These are phyloP conservation scores for Cladosporium sp. DNA, from an alignment of 2,329 filamentous ascomycete genomes.

Conservation along the genomic window DNA sequence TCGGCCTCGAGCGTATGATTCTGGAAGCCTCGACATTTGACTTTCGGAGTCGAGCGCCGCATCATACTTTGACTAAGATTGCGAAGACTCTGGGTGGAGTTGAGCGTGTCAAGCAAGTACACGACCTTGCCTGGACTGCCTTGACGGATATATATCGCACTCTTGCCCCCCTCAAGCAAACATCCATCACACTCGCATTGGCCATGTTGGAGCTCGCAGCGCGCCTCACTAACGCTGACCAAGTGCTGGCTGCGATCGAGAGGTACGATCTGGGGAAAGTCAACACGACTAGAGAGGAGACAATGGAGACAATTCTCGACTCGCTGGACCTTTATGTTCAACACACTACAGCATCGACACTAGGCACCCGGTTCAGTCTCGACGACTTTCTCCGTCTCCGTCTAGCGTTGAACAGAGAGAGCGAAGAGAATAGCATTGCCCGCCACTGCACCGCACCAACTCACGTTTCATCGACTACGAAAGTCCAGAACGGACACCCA, in stretches of 20 bases:
- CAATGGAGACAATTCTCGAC: constrained; percentile 78
- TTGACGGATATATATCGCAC: constrained; percentile 89
- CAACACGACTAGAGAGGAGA: constrained; percentile 41
- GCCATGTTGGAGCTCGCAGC: constrained; percentile 76
- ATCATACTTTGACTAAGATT: constrained; percentile 79
- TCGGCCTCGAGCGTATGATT: constrained; percentile 86
- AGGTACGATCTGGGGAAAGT: constrained; percentile 44
- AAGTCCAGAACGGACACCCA: constrained; percentile 28
- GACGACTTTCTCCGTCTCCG: constrained; percentile 80
- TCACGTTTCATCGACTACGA: constrained; percentile 1
- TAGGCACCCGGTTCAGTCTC: constrained; percentile 67
- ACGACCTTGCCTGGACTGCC: constrained; percentile 65
- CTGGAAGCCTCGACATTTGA: constrained; percentile 92
- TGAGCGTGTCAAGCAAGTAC: constrained; percentile 38
- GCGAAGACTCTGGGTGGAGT: constrained; percentile 34
- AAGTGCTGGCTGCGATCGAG: constrained; percentile 25
- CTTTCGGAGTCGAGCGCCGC: constrained; percentile 82
- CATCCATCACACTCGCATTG: constrained; percentile 77
- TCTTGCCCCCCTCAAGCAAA: constrained; percentile 86
- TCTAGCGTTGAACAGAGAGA: constrained; percentile 79
- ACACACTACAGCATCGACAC: constrained; percentile 66
- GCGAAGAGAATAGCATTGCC: constrained; percentile 56
- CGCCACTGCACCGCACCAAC: constrained; percentile 52
- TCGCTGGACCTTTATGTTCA: constrained; percentile 89
- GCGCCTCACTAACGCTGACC: constrained; percentile 46